phyloP scores from a whole-genome alignment of 164 flowering plant genomes.

The Stephania yunnanensis region DNA sequence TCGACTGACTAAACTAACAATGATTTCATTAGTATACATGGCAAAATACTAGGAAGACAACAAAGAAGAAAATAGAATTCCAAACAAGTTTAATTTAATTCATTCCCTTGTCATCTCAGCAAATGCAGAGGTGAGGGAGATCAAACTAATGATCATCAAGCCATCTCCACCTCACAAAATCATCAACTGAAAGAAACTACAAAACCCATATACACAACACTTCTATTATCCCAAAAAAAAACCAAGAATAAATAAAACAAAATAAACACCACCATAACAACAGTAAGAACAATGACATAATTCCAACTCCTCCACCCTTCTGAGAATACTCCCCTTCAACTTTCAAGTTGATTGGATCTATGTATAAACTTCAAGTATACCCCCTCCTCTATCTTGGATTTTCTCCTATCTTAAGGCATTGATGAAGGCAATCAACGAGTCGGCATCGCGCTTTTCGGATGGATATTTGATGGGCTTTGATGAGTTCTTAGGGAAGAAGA shows the following conservation, averaged over 20 bases:
- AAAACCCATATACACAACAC: not conserved
- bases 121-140: not conserved
- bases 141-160: not conserved
- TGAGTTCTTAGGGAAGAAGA: slow-evolving; percentile 82
- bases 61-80: not conserved
- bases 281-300: not conserved
- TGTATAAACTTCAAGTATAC: not conserved
- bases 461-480: slow-evolving; percentile 69
- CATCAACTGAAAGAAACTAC: not conserved
- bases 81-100: not conserved
- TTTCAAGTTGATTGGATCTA: not conserved
- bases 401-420: slow-evolving; percentile 64
- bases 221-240: not conserved
- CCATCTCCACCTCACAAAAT: not conserved
- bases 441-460: slow-evolving; percentile 83
- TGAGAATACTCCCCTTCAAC: not conserved
- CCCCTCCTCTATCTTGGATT: not conserved
- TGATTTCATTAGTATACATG: too few species aligned
- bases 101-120: not conserved
- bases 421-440: slow-evolving; percentile 77
- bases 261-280: not conserved
- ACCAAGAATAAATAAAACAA: not conserved
- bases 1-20: too few species aligned
- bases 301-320: not conserved
- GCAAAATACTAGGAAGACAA: too few species aligned